Percentiles rank a stretch among this genome's conserved stretches.
These are phyloP conservation scores for Pseudogymnoascus sp. DNA, from an alignment of 2,329 filamentous ascomycete genomes.

Conservation along the genomic window DNA sequence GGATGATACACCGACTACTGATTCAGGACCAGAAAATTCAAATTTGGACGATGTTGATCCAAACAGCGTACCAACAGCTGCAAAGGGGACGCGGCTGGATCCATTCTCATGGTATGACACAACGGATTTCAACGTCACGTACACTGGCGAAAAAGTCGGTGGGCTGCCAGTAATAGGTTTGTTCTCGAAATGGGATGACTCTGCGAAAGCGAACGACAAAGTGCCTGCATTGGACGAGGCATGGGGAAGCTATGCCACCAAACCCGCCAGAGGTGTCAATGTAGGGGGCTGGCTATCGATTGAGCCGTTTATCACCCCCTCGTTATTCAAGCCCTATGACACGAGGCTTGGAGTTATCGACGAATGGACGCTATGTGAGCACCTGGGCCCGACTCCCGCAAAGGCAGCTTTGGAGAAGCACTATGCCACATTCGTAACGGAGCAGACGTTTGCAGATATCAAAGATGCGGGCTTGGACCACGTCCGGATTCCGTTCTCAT, in stretches of 20 bases:
- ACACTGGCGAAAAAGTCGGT: slow-evolving; percentile 76
- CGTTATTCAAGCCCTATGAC: slow-evolving; percentile 57
- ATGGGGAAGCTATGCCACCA: slow-evolving; percentile 69
- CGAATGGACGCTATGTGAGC: slow-evolving; percentile 69
- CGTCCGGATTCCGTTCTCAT: slow-evolving; percentile 89
- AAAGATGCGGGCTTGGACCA: slow-evolving; percentile 85
- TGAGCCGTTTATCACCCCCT: slow-evolving; percentile 93
- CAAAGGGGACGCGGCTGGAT: slow-evolving; percentile 70
- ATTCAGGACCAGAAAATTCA: slow-evolving; percentile 27
- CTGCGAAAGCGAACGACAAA: slow-evolving; percentile 63
- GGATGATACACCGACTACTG: slow-evolving; percentile 14
- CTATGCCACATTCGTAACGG: slow-evolving; percentile 81
- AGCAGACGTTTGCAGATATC: slow-evolving; percentile 77
- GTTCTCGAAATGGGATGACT: slow-evolving; percentile 78
- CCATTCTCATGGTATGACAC: slow-evolving; percentile 88
- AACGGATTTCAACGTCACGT: slow-evolving; percentile 86
- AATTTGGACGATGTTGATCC: slow-evolving; percentile 33
- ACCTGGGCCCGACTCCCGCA: slow-evolving; percentile 58
- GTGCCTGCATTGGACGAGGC: slow-evolving; percentile 67
- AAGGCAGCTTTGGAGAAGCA: slow-evolving; percentile 72
- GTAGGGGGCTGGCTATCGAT: slow-evolving; percentile 88
- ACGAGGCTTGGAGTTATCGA: slow-evolving; percentile 60
- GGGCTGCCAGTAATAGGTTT: slow-evolving; percentile 88
- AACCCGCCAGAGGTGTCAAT: slow-evolving; percentile 82
- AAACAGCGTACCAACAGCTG: slow-evolving; percentile 52